Percentiles rank a stretch among this genome's conserved stretches.
phyloP scores from a whole-genome alignment of 2,329 filamentous ascomycete genomes.

The Monilinia aucupariae region DNA sequence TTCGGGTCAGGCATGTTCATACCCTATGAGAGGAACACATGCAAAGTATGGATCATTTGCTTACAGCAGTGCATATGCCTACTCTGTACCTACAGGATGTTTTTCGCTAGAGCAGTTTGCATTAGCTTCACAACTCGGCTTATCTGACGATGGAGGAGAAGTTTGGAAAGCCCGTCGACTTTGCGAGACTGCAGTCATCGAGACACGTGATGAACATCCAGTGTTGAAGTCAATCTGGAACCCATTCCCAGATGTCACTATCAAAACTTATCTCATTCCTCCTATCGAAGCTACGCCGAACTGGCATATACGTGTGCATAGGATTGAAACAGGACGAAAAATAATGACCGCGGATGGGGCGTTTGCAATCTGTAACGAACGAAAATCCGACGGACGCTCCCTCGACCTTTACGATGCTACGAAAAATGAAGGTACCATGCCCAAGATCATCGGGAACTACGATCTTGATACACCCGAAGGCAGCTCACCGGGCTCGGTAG shows the following conservation, averaged over 20 bases:
- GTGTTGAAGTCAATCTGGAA: conserved; percentile 66
- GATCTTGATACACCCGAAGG: conserved; percentile 50
- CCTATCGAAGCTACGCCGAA: conserved; percentile 53
- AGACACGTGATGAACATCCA: conserved; percentile 48
- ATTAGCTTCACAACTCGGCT: conserved; percentile 66
- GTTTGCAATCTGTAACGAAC: conserved; percentile 61
- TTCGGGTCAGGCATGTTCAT: conserved; percentile 75
- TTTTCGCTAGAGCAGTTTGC: conserved; percentile 74
- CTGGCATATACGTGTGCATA: conserved; percentile 66
- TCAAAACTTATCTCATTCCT: conserved; percentile 61
- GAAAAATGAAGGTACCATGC: conserved; percentile 46
- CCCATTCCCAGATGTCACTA: conserved; percentile 62
- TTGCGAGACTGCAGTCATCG: conserved; percentile 58
- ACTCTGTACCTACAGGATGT: conserved; percentile 69
- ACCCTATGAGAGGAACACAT: conserved; percentile 75
- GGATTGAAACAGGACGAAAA: conserved; percentile 53
- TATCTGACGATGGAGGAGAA: conserved; percentile 73
- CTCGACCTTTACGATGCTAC: conserved; percentile 45
- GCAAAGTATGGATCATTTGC: conserved; percentile 78
- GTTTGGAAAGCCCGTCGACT: conserved; percentile 71
- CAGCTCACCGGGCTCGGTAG: conserved; percentile 45
- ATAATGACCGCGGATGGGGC: conserved; percentile 69
- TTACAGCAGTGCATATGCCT: conserved; percentile 70
- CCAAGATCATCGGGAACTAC: conserved; percentile 56
- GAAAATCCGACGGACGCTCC: conserved; percentile 44